These are phyloP conservation scores for Psilocybe cubensis DNA, from an alignment of 768 basidiomycete genomes.

Conservation along the genomic window DNA sequence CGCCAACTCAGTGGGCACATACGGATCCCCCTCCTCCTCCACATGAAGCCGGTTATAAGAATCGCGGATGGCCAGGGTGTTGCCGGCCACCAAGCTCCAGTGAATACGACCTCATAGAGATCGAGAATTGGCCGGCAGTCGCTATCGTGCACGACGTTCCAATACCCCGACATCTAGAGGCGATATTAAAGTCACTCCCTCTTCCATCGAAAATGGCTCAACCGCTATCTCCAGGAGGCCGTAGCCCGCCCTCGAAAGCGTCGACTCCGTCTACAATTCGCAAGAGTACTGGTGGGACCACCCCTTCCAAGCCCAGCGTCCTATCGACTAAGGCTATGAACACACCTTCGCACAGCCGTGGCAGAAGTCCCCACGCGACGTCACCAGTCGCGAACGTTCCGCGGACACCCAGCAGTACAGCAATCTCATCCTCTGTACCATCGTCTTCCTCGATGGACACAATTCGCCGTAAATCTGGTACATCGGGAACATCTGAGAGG, in stretches of 20 bases:
- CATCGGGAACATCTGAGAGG: slow-evolving; percentile 44
- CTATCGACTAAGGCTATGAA: slow-evolving; percentile 36
- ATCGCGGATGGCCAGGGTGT: slow-evolving; percentile 88
- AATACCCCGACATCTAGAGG: slow-evolving; percentile 74
- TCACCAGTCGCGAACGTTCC: slow-evolving; percentile 42
- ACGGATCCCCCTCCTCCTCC: slow-evolving; percentile 53
- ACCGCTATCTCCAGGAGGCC: slow-evolving; percentile 32
- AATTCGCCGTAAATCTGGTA: slow-evolving; percentile 49
- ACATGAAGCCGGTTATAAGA: slow-evolving; percentile 60
- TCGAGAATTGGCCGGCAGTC: slow-evolving; percentile 83
- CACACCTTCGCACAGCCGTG: slow-evolving; percentile 39
- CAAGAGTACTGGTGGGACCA: slow-evolving; percentile 46
- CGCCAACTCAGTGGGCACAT: slow-evolving; percentile 72
- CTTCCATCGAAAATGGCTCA: slow-evolving; percentile 22
- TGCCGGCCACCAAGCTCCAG: slow-evolving; percentile 70
- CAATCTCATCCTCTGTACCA: slow-evolving; percentile 49
- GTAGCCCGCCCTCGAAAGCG: slow-evolving; percentile 32
- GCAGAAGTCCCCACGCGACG: slow-evolving; percentile 56
- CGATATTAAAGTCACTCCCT: slow-evolving; percentile 58
- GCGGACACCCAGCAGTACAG: slow-evolving; percentile 42
- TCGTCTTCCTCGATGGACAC: slow-evolving; percentile 49
- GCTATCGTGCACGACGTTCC: slow-evolving; percentile 73
- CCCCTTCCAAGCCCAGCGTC: slow-evolving; percentile 40
- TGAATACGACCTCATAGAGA: slow-evolving; percentile 66
- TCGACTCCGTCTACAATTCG: slow-evolving; percentile 43